Evolutionary conservation across 2,329 filamentous ascomycete species (phyloP).

Genomic region (Ophiostoma quercus): DNA sequence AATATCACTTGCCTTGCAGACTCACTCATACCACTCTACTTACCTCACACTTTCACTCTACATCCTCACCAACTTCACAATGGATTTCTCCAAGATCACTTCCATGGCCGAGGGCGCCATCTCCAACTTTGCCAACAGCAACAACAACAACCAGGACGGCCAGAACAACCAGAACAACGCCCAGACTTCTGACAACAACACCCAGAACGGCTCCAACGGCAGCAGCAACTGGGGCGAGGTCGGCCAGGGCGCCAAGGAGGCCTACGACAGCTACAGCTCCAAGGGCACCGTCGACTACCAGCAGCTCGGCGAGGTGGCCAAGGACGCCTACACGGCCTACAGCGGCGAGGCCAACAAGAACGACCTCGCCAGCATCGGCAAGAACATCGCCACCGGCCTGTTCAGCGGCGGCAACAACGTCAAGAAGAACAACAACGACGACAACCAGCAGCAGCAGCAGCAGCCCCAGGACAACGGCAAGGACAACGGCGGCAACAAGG

Average conservation of each 20-base stretch:
- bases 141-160: conserved; percentile 24
- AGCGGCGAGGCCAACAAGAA: conserved; percentile 22
- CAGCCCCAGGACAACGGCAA: conserved; percentile 12
- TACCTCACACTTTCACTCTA: background rate
- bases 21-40: conserved; percentile 10
- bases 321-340: conserved; percentile 34
- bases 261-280: conserved; percentile 27
- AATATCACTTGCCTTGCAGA: background rate
- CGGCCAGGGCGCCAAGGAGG: conserved; percentile 28
- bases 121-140: conserved; percentile 24
- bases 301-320: conserved; percentile 33
- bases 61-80: conserved; percentile 23
- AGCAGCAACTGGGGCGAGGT: conserved; percentile 26
- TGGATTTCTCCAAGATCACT: conserved; percentile 31
- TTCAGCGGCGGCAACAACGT: conserved; percentile 18
- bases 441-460: conserved; percentile 15
- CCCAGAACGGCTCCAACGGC: conserved; percentile 19
- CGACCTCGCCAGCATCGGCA: conserved; percentile 23
- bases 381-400: conserved; percentile 23
- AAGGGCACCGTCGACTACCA: conserved; percentile 35
- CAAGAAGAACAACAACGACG: conserved; percentile 2
- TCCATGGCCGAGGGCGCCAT: conserved; percentile 28
- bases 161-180: conserved; percentile 19
- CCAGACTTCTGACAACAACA: conserved; percentile 14
- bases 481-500: conserved; percentile 9